These are phyloP conservation scores for Perilla frutescens DNA, from an alignment of 257 asterid species.

Conservation along the genomic window DNA sequence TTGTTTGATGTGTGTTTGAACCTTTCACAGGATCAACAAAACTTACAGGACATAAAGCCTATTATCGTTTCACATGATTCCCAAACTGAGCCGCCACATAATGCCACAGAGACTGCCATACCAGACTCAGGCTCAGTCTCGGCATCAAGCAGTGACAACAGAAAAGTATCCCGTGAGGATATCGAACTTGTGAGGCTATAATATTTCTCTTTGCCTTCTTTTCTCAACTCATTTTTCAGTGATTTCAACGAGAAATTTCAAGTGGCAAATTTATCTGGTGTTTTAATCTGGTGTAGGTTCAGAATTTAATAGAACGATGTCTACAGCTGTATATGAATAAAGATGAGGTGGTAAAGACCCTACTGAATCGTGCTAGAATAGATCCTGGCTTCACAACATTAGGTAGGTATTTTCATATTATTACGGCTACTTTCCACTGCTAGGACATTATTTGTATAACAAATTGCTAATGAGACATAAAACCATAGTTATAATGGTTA, in stretches of 20 bases:
- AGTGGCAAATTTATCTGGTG: constrained; percentile 21
- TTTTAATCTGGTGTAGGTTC: constrained; percentile 68
- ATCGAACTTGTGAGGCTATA: constrained; percentile 81
- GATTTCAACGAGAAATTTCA: not conserved
- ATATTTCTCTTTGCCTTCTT: constrained; percentile 2
- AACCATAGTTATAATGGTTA: not conserved
- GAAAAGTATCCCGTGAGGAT: constrained; percentile 95
- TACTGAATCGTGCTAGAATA: constrained; percentile 89
- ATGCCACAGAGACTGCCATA: constrained; percentile 66
- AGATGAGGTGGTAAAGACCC: constrained; percentile 95
- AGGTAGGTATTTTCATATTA: constrained; percentile 53
- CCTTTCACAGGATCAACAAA: constrained; percentile 57
- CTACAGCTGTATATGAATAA: constrained; percentile 90
- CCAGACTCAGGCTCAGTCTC: constrained; percentile 93
- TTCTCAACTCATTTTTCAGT: not conserved
- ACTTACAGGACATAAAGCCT: constrained; percentile 67
- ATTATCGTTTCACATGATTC: constrained; percentile 63
- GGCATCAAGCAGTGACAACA: constrained; percentile 73
- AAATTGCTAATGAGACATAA: not conserved
- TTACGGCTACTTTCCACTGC: not conserved
- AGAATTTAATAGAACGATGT: constrained; percentile 90
- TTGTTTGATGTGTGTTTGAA: constrained; percentile 15
- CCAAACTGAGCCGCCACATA: constrained; percentile 64
- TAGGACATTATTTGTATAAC: not conserved
- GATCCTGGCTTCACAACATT: constrained; percentile 98